Conservation (phyloP, 78 protist species). For the Dictyostelium purpureum region DNA sequence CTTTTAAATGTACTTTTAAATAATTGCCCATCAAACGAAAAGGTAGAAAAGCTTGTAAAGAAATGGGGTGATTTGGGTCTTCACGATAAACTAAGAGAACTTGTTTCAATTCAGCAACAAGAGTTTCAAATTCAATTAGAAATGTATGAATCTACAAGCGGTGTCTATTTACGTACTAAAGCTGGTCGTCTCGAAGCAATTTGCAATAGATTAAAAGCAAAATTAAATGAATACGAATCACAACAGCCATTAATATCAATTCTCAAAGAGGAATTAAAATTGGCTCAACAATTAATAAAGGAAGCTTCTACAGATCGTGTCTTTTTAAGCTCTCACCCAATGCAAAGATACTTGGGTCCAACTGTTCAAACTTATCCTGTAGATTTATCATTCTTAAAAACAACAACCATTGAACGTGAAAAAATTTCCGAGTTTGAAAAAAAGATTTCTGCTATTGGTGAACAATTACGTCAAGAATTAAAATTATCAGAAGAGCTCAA, state of each 20-base stretch:
- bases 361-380: conserved; percentile 17
- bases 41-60: conserved; percentile 11
- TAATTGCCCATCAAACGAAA: conserved; percentile 52
- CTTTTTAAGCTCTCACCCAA: conserved; percentile 64
- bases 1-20: conserved; percentile 45
- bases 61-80: conserved; percentile 62
- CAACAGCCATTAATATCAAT: conserved; percentile 67
- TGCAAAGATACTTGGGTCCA: conserved; percentile 77
- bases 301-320: conserved; percentile 71
- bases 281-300: conserved; percentile 57
- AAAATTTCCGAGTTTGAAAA: conserved; percentile 40
- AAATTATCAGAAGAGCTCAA: conserved; percentile 47
- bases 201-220: conserved; percentile 27
- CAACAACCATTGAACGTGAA: conserved; percentile 48
- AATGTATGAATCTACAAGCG: conserved; percentile 42
- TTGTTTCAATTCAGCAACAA: conserved; percentile 33
- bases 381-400: conserved; percentile 64
- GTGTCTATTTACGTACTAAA: conserved; percentile 29
- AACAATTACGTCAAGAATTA: conserved; percentile 36
- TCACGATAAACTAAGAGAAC: conserved; percentile 29
- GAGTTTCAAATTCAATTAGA: conserved; percentile 71
- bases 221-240: conserved; percentile 36
- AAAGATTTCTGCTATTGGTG: neutral
- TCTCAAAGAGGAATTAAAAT: conserved; percentile 56
- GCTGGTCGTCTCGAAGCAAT: conserved; percentile 63